Evolutionary conservation across 2,329 filamentous ascomycete genomes (phyloP).

Genomic region (Chalaropsis thielavioides): DNA sequence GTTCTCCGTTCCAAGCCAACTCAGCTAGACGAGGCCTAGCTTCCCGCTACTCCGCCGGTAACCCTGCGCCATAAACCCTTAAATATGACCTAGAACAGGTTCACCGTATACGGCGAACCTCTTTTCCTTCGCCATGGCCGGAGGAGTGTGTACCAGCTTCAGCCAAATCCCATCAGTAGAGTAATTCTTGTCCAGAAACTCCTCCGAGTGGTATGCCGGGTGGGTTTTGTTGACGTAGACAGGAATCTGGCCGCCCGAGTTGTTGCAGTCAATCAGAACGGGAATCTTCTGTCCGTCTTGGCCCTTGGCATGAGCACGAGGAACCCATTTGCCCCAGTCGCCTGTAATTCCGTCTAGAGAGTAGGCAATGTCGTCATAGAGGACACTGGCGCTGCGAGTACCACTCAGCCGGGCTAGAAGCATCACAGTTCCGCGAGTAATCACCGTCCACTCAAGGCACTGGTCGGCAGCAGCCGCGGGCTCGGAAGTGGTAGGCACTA

Average conservation of each 20-base stretch:
- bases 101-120: not conserved
- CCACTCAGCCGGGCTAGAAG: conserved; percentile 13
- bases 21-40: no score
- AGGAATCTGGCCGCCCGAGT: conserved; percentile 15
- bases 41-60: not conserved
- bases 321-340: conserved; percentile 14
- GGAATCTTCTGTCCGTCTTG: not conserved
- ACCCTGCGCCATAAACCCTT: not conserved
- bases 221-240: conserved; percentile 14
- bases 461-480: conserved; percentile 1
- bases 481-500: not conserved
- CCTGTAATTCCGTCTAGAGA: conserved; percentile 16
- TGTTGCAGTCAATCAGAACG: conserved; percentile 15
- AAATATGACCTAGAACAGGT: not conserved
- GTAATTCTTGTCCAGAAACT: conserved; percentile 7
- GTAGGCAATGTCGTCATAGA: conserved; percentile 17
- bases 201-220: conserved; percentile 11
- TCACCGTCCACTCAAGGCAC: conserved; percentile 17
- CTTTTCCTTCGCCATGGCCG: not conserved
- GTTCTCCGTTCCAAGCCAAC: not conserved
- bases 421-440: conserved; percentile 16
- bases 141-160: conserved; percentile 13
- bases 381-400: conserved; percentile 13
- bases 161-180: conserved; percentile 13
- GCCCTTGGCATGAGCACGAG: not conserved